A percentile compares a stretch with the other conserved stretches of the same genome.
Conservation (phyloP, 1,284 basidiomycete species). For the Mycena sp. region DNA sequence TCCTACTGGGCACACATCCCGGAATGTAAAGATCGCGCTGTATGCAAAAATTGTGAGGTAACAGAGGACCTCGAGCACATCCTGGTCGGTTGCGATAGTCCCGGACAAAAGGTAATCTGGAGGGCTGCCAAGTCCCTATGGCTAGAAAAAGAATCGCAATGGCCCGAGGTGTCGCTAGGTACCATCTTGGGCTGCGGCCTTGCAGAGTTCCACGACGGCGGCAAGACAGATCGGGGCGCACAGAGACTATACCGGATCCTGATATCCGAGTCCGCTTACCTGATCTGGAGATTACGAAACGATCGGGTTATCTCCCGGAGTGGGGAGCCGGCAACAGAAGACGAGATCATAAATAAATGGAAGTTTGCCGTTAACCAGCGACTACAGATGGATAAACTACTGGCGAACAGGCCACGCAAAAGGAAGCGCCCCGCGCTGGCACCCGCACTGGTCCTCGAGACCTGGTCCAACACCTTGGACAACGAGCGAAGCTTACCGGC, state of each 20-base stretch:
- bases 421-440: too few species aligned
- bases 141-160: slow-evolving; percentile 13
- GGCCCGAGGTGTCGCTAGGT: not conserved
- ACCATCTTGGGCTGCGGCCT: slow-evolving; percentile 3
- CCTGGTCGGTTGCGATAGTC: slow-evolving; percentile 32
- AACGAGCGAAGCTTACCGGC: too few species aligned
- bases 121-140: slow-evolving; percentile 23
- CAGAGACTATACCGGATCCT: slow-evolving; percentile 33
- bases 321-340: too few species aligned
- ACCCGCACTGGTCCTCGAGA: too few species aligned
- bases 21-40: slow-evolving; percentile 32
- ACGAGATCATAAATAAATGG: too few species aligned
- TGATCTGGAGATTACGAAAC: slow-evolving; percentile 40
- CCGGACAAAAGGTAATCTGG: slow-evolving; percentile 34
- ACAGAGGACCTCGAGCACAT: slow-evolving; percentile 42
- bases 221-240: not conserved
- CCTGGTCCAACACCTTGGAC: too few species aligned
- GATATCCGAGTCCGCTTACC: slow-evolving; percentile 30
- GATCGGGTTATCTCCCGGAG: too few species aligned
- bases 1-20: not conserved
- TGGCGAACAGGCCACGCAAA: too few species aligned
- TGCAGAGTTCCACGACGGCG: slow-evolving; percentile 2
- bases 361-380: too few species aligned
- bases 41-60: slow-evolving; percentile 35
- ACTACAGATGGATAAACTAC: too few species aligned